phyloP scores from a whole-genome alignment of 371 early-diverging fungal species.

The Rhizomucor pusillus region DNA sequence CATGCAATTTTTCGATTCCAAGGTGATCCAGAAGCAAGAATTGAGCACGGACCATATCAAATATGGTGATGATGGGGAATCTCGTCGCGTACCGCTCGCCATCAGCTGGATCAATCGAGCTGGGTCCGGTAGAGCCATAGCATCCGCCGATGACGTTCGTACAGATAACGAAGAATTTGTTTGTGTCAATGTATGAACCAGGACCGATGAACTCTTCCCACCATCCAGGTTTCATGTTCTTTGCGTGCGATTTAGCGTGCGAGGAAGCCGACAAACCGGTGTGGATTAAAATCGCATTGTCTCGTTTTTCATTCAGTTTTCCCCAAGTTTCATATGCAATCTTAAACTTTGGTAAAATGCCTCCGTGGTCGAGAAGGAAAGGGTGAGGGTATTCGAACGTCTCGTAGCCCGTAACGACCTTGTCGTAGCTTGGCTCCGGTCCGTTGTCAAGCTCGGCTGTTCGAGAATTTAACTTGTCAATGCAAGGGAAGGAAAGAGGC shows the following conservation, averaged over 20 bases:
- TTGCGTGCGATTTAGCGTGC: slow-evolving; percentile 78
- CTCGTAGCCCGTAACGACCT: slow-evolving; percentile 80
- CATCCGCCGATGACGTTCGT: slow-evolving; percentile 89
- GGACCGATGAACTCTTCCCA: slow-evolving; percentile 97
- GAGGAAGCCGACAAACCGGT: slow-evolving; percentile 85
- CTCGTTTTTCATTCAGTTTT: slow-evolving; percentile 58
- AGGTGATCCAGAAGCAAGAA: slow-evolving; percentile 79
- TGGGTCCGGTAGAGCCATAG: slow-evolving; percentile 88
- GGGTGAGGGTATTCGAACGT: slow-evolving; percentile 64
- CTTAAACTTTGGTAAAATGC: slow-evolving; percentile 70
- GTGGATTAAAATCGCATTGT: slow-evolving; percentile 81
- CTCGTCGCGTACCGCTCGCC: slow-evolving; percentile 80
- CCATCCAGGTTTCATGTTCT: slow-evolving; percentile 88
- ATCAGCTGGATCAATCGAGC: slow-evolving; percentile 72
- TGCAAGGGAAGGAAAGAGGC: slow-evolving; percentile 76
- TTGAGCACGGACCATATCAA: slow-evolving; percentile 95
- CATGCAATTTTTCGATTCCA: slow-evolving; percentile 81
- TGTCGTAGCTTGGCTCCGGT: slow-evolving; percentile 87
- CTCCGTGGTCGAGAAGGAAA: slow-evolving; percentile 83
- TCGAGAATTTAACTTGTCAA: slow-evolving; percentile 67
- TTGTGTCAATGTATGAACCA: slow-evolving; percentile 78
- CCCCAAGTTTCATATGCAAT: slow-evolving; percentile 92
- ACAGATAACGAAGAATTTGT: slow-evolving; percentile 85
- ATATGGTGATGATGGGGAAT: slow-evolving; percentile 91
- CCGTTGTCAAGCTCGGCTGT: slow-evolving; percentile 72